Percentiles rank a stretch among this genome's conserved stretches.
These are phyloP conservation scores for Larix sibirica DNA, from an alignment of 83 land plant genomes.

Conservation along the genomic window DNA sequence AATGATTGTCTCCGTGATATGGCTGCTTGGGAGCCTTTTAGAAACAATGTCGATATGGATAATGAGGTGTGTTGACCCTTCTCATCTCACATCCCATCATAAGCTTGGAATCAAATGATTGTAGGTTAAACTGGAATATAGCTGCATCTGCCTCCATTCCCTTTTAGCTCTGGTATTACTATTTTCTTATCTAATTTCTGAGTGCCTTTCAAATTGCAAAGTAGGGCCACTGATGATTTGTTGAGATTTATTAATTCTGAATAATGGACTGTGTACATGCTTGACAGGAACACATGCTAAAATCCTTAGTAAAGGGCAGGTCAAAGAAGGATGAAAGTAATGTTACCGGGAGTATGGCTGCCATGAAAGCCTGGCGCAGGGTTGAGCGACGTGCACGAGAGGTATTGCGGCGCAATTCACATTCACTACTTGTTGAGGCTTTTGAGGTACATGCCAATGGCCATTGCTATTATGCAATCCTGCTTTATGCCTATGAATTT, in stretches of 20 bases:
- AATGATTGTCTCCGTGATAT: constrained; percentile 21
- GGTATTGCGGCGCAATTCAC: constrained; percentile 68
- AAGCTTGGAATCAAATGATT: not conserved
- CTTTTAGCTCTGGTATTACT: not conserved
- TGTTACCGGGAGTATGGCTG: constrained; percentile 41
- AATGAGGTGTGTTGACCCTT: constrained; percentile 54
- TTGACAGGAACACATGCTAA: constrained; percentile 5
- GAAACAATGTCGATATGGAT: constrained; percentile 95
- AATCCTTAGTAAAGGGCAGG: not conserved
- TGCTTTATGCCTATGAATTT: too few relatives aligned
- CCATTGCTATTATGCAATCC: too few relatives aligned
- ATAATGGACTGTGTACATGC: not conserved
- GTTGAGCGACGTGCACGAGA: constrained; percentile 72
- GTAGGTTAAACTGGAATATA: constrained; percentile 7
- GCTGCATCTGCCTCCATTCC: not conserved
- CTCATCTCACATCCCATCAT: not conserved
- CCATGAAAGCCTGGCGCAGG: constrained; percentile 76
- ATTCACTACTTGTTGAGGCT: constrained; percentile 54
- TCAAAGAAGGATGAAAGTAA: constrained; percentile 16
- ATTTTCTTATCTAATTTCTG: not conserved
- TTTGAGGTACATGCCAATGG: constrained; percentile 62
- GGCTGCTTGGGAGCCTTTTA: constrained; percentile 87
- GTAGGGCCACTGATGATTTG: constrained; percentile 16
- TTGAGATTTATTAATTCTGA: constrained; percentile 26
- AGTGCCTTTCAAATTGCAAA: constrained; percentile 3